These are phyloP conservation scores for Myriosclerotinia curreyana DNA, from an alignment of 2,329 filamentous ascomycete species.

Conservation along the genomic window DNA sequence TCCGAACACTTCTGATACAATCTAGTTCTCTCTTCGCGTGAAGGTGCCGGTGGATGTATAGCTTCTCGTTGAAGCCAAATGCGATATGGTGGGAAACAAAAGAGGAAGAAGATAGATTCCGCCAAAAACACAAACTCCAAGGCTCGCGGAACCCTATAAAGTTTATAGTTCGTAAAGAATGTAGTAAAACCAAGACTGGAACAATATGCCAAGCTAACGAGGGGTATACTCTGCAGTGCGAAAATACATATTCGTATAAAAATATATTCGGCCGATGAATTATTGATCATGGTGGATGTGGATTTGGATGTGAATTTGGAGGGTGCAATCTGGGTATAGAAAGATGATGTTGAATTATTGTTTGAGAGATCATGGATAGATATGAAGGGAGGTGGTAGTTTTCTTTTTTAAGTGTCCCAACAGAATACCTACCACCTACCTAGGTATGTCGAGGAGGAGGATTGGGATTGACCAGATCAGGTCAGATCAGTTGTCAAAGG, in stretches of 20 bases:
- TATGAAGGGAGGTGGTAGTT: neutral
- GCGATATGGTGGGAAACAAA: conserved; percentile 52
- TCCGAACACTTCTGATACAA: conserved; percentile 52
- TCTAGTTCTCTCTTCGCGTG: conserved; percentile 46
- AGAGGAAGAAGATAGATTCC: conserved; percentile 55
- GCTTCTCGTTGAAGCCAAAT: conserved; percentile 51
- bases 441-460: neutral
- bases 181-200: conserved; percentile 37
- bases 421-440: neutral
- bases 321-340: neutral
- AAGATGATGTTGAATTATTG: neutral
- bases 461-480: neutral
- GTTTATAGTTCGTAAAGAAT: conserved; percentile 37
- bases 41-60: conserved; percentile 47
- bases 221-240: conserved; percentile 48
- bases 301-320: too few relatives aligned
- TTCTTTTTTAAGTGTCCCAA: neutral
- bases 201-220: conserved; percentile 49
- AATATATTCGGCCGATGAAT: conserved; percentile 35
- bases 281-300: conserved; percentile 40
- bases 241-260: conserved; percentile 49
- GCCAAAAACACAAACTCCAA: conserved; percentile 45
- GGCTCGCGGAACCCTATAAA: conserved; percentile 34
- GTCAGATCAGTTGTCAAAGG: neutral
- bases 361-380: neutral